Evolutionary conservation across 2,329 filamentous ascomycete genomes (phyloP).

Genomic region (Pestalotiopsis sp.): DNA sequence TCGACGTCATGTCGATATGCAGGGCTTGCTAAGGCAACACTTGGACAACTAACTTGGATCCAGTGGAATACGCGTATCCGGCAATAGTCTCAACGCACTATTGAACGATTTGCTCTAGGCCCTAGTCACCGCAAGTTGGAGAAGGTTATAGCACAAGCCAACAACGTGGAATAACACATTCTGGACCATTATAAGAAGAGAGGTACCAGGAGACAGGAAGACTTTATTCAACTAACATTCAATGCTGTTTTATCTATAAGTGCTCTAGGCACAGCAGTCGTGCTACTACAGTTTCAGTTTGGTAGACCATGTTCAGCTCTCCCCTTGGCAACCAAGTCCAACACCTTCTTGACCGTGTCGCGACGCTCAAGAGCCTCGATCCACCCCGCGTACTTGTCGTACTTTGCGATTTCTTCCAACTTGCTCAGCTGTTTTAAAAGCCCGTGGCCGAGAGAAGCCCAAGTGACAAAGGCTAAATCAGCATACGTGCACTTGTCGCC

Average conservation of each 20-base stretch:
- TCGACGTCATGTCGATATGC: no score
- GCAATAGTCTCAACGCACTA: no score
- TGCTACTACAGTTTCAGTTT: not conserved
- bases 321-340: not conserved
- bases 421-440: not conserved
- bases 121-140: no score
- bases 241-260: not conserved
- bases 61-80: no score
- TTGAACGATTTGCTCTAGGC: no score
- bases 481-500: conserved; percentile 25
- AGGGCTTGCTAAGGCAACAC: no score
- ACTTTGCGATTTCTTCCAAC: not conserved
- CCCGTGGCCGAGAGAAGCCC: conserved; percentile 13
- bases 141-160: no score
- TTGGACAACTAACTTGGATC: no score
- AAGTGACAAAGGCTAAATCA: conserved; percentile 24
- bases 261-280: not conserved
- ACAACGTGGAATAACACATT: no score
- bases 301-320: not conserved
- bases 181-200: no score
- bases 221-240: no score
- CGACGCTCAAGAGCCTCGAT: not conserved
- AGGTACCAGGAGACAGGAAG: no score
- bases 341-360: not conserved
- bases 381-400: not conserved